Evolutionary conservation across 179 eudicot genomes (phyloP), one percentile per base, ranked within the genome.

Genomic region (Spergularia azorica): DNA sequence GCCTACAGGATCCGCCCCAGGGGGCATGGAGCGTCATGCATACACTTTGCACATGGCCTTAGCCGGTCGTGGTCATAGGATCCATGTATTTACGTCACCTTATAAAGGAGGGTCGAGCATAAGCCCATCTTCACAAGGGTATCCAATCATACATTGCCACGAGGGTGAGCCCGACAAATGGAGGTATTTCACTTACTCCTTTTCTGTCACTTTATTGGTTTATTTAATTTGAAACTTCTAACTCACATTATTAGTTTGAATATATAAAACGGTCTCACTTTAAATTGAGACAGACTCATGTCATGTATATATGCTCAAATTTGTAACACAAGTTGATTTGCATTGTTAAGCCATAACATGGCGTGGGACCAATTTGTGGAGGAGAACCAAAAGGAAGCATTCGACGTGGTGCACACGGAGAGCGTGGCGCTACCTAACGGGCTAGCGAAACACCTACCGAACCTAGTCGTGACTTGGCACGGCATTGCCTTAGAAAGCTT

Each of bases 1-100:
- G 96, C 98, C 97, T 0, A 80, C 75, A 1, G 85, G 88, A n/a
- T 57, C 92, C 18, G 59, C 67, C n/a, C 97, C 98, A 0, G 98
- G 98, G 0, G 98, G 98, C 1, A 94, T 94, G 98, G 98, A 94
- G 67, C 95, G 98, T 0, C 98, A 94, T 52, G 98, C 98, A 0
- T 81, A 78, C 59, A 94, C 97, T 0, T 90, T 94, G 64, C 85
- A 94, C 72, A 87, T 74, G 21, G 88, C 90, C 63, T 83, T 94
- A 9, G 90, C 98, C 21, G 67, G 14, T 1, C 86, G 92, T 0
- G 93, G 97, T 13, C 98, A 94, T 51, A 72, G 54, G 65, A 78
- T 94, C 64, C 97, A 94, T 68, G 72, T 92, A 71, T 94, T 89
- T 82, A 93, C 97, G 6, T 87, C 96, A 0, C 96, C 96, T 2